phyloP scores from a whole-genome alignment of 2,329 filamentous ascomycete genomes.

The Geosmithia flava region DNA sequence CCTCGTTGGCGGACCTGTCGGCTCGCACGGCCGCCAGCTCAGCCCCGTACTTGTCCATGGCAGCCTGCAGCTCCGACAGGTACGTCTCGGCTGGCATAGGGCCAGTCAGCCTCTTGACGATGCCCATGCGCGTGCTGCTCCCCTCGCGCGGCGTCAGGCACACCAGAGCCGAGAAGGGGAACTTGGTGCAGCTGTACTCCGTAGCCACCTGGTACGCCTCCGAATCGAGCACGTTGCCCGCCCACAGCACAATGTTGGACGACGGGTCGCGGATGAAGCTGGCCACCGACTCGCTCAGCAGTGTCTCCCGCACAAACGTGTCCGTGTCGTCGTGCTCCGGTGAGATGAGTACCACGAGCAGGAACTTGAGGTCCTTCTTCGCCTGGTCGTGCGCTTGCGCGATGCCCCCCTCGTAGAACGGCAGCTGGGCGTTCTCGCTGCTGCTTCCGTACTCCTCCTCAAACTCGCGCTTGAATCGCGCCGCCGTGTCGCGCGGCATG shows the following conservation, averaged over 20 bases:
- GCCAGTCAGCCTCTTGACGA: conserved; percentile 68
- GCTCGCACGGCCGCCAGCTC: conserved; percentile 65
- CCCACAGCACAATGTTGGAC: conserved; percentile 83
- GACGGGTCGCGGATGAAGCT: conserved; percentile 60
- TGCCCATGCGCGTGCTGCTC: conserved; percentile 77
- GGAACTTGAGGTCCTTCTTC: conserved; percentile 82
- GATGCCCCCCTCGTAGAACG: conserved; percentile 80
- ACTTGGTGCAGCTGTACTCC: conserved; percentile 81
- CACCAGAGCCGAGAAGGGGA: conserved; percentile 77
- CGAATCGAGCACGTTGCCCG: conserved; percentile 81
- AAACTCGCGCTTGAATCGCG: conserved; percentile 82
- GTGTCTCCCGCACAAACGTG: conserved; percentile 68
- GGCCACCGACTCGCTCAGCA: conserved; percentile 64
- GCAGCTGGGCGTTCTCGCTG: conserved; percentile 39
- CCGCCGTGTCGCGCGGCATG: conserved; percentile 76
- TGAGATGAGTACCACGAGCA: conserved; percentile 78
- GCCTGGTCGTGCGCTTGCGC: conserved; percentile 83
- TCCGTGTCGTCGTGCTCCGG: conserved; percentile 91
- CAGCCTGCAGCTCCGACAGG: conserved; percentile 59
- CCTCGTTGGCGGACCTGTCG: conserved; percentile 67
- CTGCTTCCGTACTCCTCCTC: conserved; percentile 80
- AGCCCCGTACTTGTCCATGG: conserved; percentile 63
- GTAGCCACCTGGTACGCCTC: conserved; percentile 90
- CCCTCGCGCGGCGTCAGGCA: conserved; percentile 79
- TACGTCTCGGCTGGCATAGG: conserved; percentile 59